A percentile compares a stretch with the other conserved stretches of the same genome.
These are phyloP conservation scores for Plantago major DNA, from an alignment of 257 asterid genomes.

Conservation along the genomic window DNA sequence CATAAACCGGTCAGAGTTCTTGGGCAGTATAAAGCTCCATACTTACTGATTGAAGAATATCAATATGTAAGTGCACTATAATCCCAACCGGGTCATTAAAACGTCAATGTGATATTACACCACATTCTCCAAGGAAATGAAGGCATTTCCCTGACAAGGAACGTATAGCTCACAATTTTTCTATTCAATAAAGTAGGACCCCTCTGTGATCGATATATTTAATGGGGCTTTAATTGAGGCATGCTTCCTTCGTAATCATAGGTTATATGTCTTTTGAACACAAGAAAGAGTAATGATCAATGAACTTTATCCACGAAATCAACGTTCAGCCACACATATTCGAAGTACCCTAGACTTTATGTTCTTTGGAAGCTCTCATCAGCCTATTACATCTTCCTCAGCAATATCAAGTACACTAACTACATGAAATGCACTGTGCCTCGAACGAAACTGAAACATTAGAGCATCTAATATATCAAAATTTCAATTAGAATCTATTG, in stretches of 20 bases:
- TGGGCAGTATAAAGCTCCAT: constrained; percentile 1
- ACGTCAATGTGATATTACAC: not conserved
- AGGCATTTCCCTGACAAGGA: not conserved
- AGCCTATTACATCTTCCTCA: not conserved
- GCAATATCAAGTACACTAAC: not conserved
- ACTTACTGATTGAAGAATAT: not conserved
- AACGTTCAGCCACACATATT: not conserved
- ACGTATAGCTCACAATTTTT: too few species aligned
- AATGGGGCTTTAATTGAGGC: too few species aligned
- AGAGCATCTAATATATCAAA: not conserved
- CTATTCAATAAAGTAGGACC: too few species aligned
- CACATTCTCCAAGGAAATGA: not conserved
- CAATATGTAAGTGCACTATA: not conserved
- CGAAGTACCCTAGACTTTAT: not conserved
- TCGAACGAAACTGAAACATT: too few species aligned
- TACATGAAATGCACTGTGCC: not conserved
- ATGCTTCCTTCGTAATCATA: too few species aligned
- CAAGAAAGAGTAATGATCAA: not conserved
- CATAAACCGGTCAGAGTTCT: constrained; percentile 19
- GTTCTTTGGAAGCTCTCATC: not conserved
- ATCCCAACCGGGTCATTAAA: not conserved
- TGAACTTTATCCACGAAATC: not conserved
- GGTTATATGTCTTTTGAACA: too few species aligned
- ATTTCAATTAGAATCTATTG: not conserved
- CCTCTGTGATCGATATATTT: too few species aligned